A percentile compares a stretch with the other conserved stretches of the same genome.
Conservation (phyloP, 2,329 filamentous ascomycete species). For the Aspergillus pseudonomiae region DNA sequence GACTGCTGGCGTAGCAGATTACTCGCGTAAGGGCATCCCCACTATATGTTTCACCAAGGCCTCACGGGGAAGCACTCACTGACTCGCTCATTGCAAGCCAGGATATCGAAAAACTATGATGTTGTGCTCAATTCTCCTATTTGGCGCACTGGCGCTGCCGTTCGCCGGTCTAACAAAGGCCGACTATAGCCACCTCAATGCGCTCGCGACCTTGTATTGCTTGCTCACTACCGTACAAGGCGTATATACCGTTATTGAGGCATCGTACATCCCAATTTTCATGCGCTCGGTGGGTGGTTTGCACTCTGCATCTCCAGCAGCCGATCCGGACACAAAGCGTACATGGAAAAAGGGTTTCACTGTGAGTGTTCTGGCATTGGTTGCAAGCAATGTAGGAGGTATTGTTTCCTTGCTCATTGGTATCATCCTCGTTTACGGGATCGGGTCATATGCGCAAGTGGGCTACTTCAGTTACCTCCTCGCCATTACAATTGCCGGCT, state of each 20-base stretch:
- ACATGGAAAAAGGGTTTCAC: slow-evolving; percentile 19
- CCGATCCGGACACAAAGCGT: not conserved
- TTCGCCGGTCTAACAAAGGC: slow-evolving; percentile 18
- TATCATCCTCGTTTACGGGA: slow-evolving; percentile 17
- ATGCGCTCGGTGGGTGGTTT: slow-evolving; percentile 23
- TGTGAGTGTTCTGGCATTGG: slow-evolving; percentile 16
- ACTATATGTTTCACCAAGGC: not conserved
- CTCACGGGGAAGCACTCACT: not conserved
- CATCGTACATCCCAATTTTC: slow-evolving; percentile 26
- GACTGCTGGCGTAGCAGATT: slow-evolving; percentile 23
- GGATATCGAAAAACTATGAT: slow-evolving; percentile 1
- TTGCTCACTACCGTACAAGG: slow-evolving; percentile 20
- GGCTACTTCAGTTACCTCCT: slow-evolving; percentile 19
- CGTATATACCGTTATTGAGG: slow-evolving; percentile 22
- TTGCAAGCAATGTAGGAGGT: slow-evolving; percentile 16
- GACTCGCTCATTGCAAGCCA: not conserved
- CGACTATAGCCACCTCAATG: slow-evolving; percentile 19
- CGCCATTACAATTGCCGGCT: slow-evolving; percentile 19
- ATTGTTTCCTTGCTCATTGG: slow-evolving; percentile 16
- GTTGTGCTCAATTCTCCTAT: not conserved
- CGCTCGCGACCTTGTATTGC: slow-evolving; percentile 18
- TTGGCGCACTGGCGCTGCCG: slow-evolving; percentile 12
- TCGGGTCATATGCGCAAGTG: slow-evolving; percentile 13
- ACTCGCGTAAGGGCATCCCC: slow-evolving; percentile 15
- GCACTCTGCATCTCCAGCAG: not conserved